Base-by-base conservation (phyloP, 148 eudicot genomes). In the Nyssa sinensis region DNA sequence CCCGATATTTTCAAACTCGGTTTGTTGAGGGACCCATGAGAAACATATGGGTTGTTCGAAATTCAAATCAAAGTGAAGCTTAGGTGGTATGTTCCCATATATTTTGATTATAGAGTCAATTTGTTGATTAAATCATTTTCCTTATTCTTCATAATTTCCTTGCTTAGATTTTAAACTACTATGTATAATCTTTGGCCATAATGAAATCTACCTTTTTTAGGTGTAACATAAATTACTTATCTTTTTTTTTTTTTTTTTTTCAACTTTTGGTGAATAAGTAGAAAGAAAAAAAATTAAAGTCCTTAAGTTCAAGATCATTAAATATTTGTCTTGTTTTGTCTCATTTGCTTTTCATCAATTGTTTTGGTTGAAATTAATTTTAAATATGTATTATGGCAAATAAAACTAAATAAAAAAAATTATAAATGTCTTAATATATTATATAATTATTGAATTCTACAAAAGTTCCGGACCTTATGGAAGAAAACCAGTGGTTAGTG, bases 61-160 rank as follows among this genome's bases (percentile, higher is more conserved):
- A 73, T 39, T 79, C 85, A n/a, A 72, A 14, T 79, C 80, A 75
- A 76, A 69, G 62, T 64, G 82, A 80, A 30, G 30, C 75, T 14
- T 66, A 31, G 11, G 62, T 17, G 78, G 87, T 86, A 74, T 74
- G 75, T 74, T 33, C 13, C 6, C 55, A 19, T 1, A 49, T 25
- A 16, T 24, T 9, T 5, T 28, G n/a, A 61, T 19, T 21, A 25
- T 35, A 4, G 58, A 4, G 24, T 9, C n/a, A 0, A 0, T 16
- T 28, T 28, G 34, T 39, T 72, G 23, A 24, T 25, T 37, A 17
- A 25, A 30, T 32, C 13, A 17, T 33, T 24, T 4, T 63, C 16
- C 12, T 17, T 55, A 17, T 64, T 44, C 1, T 5, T 6, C n/a
- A 33, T 55, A n/a, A 24, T 32, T 70, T 57, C 33, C 23, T 44